Evolutionary conservation across 805 yeast genomes (phyloP).

Genomic region (Myxozyma mucilagina): DNA sequence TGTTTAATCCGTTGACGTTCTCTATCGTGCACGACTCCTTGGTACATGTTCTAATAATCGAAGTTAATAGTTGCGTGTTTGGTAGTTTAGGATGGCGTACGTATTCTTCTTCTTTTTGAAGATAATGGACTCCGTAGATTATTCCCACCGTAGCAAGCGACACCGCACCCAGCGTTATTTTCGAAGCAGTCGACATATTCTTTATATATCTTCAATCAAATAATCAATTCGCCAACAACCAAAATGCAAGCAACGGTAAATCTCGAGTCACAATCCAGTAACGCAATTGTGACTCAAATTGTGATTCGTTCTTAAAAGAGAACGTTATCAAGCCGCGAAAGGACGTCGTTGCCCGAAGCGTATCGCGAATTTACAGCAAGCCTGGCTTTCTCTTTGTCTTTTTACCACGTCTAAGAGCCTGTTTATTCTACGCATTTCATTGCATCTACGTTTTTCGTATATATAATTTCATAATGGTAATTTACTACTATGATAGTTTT

Average conservation of each 20-base stretch:
- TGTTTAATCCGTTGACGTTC: slow-evolving; percentile 32
- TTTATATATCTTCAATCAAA: neutral
- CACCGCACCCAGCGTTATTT: slow-evolving; percentile 25
- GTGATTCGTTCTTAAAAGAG: neutral
- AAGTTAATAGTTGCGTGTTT: neutral
- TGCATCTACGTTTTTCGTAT: neutral
- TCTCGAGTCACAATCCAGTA: neutral
- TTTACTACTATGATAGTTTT: neutral
- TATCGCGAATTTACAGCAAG: neutral
- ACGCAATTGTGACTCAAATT: neutral
- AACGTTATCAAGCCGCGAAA: slow-evolving; percentile 7
- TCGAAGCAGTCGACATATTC: slow-evolving; percentile 31
- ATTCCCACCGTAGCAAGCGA: slow-evolving; percentile 19
- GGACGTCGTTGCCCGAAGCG: slow-evolving; percentile 3
- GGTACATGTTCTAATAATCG: slow-evolving; percentile 27
- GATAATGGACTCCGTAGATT: slow-evolving; percentile 31
- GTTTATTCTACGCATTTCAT: neutral
- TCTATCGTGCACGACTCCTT: slow-evolving; percentile 32
- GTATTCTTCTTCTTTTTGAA: slow-evolving; percentile 31
- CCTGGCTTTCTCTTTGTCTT: neutral
- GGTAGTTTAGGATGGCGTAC: slow-evolving; percentile 7
- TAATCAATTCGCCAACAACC: neutral
- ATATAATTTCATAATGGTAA: neutral
- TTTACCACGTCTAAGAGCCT: neutral
- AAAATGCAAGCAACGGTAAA: neutral